Percentiles rank a stretch among this genome's conserved stretches.
Evolutionary conservation across 768 basidiomycete genomes (phyloP).

Genomic region (Cantharellus cinnabarinus): DNA sequence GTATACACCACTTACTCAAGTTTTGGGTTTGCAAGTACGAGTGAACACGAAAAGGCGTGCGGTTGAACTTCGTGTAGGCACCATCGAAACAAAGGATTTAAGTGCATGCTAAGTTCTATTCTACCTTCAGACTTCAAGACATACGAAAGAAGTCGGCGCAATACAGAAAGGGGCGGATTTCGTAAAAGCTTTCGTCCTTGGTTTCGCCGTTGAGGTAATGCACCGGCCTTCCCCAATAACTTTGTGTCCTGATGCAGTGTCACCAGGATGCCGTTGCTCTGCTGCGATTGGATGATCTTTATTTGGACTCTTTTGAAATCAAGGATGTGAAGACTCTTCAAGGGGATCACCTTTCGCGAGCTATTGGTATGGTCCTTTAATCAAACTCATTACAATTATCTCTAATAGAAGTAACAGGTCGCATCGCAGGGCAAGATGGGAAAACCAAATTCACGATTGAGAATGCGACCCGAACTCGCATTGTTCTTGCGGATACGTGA

Average conservation of each 20-base stretch:
- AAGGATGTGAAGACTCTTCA: slow-evolving; percentile 97
- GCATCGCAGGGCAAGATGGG: slow-evolving; percentile 96
- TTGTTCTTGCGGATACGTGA: slow-evolving; percentile 92
- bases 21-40: slow-evolving; percentile 82
- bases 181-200: slow-evolving; percentile 81
- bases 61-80: slow-evolving; percentile 78
- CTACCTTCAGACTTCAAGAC: slow-evolving; percentile 56
- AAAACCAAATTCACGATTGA: slow-evolving; percentile 99
- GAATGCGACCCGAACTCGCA: slow-evolving; percentile 90
- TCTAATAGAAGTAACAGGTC: slow-evolving; percentile 30
- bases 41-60: slow-evolving; percentile 85
- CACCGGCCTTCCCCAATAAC: background rate
- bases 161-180: slow-evolving; percentile 96
- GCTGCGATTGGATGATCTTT: slow-evolving; percentile 85
- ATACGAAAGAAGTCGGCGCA: slow-evolving; percentile 81
- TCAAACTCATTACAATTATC: background rate
- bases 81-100: background rate
- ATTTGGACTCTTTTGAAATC: slow-evolving; percentile 96
- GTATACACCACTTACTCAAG: slow-evolving; percentile 88
- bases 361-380: slow-evolving; percentile 43
- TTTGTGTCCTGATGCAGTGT: background rate
- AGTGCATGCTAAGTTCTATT: slow-evolving; percentile 13
- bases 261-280: slow-evolving; percentile 83
- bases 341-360: slow-evolving; percentile 94
- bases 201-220: slow-evolving; percentile 83